Percentiles rank a stretch among this genome's conserved stretches.
These are phyloP conservation scores for Carex cristatella DNA, from an alignment of 176 grass and related monocot genomes.

Conservation along the genomic window DNA sequence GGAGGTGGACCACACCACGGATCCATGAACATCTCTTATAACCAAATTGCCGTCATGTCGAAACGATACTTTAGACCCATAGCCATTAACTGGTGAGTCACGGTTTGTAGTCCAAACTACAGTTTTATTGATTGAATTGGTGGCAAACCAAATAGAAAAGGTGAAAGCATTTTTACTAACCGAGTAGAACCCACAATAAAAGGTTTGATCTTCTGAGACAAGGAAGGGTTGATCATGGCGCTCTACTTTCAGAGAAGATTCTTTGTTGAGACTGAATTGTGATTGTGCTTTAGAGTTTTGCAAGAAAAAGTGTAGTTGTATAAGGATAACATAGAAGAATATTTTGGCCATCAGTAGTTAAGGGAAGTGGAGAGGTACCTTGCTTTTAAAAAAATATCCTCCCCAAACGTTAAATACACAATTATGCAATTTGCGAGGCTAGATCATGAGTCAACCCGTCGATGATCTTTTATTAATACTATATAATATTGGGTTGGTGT, in stretches of 20 bases:
- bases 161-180: constrained; percentile 51
- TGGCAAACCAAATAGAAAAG: constrained; percentile 64
- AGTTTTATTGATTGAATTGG: constrained; percentile 24
- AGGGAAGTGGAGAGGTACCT: too few relatives aligned
- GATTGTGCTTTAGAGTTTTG: background rate
- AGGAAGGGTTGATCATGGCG: constrained; percentile 6
- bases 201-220: constrained; percentile 17
- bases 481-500: too few relatives aligned
- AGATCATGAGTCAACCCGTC: too few relatives aligned
- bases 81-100: constrained; percentile 44
- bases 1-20: constrained; percentile 40
- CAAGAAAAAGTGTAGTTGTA: background rate
- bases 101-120: constrained; percentile 27
- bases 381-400: too few relatives aligned
- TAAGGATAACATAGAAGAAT: background rate
- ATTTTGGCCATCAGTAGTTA: background rate
- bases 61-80: constrained; percentile 26
- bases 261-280: constrained; percentile 15
- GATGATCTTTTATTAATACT: too few relatives aligned
- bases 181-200: constrained; percentile 59
- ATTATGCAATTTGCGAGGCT: too few relatives aligned
- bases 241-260: constrained; percentile 12
- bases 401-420: too few relatives aligned
- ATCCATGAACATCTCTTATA: constrained; percentile 55
- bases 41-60: background rate